Evolutionary conservation across 176 grass and related monocot species (phyloP).

Genomic region (Poa pratensis): DNA sequence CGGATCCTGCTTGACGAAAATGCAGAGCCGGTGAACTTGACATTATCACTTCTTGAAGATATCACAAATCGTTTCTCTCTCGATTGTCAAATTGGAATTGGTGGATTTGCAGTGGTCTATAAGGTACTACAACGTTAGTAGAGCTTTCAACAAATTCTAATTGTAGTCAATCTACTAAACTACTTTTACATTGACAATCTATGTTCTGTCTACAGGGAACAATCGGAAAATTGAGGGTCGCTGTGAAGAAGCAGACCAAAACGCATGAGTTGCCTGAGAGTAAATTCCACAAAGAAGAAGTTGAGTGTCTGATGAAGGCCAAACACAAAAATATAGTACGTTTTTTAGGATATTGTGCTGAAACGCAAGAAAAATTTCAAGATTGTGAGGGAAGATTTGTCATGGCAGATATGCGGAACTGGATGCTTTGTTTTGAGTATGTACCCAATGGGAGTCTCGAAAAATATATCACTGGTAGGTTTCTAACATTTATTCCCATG

Average conservation of each 20-base stretch:
- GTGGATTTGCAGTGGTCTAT: neutral
- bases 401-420: neutral
- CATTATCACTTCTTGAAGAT: neutral
- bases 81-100: neutral
- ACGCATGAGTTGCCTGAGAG: neutral
- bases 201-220: neutral
- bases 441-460: constrained; percentile 13
- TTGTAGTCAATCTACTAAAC: neutral
- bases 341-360: neutral
- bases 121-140: neutral
- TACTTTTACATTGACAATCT: neutral
- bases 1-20: neutral
- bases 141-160: neutral
- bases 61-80: neutral
- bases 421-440: neutral
- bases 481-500: neutral
- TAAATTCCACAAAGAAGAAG: neutral
- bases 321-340: neutral
- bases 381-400: neutral
- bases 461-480: neutral
- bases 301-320: neutral
- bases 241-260: neutral
- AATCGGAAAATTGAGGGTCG: neutral
- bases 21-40: neutral
- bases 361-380: neutral